Evolutionary conservation across 1,284 basidiomycete genomes (phyloP), one percentile per base, ranked within the genome.

Genomic region (Phylloboletellus chloephorus): DNA sequence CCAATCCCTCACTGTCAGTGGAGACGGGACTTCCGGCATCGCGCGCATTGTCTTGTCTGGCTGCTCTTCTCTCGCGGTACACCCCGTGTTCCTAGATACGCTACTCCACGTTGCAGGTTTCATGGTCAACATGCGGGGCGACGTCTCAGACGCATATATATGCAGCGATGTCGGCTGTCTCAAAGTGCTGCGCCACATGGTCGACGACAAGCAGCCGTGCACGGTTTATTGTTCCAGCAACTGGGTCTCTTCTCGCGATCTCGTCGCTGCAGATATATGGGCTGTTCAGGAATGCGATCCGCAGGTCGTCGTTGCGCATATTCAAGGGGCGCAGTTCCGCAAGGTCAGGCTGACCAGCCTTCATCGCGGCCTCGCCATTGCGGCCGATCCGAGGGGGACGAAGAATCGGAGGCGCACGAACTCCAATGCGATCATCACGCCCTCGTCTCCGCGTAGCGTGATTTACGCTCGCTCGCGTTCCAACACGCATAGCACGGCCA

Each of bases 101-200:
- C 63, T 86, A 17, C 65, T 85, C 22, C 83, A 87, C 45, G 68
- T 74, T 22, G 75, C 80, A 1, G 83, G 83, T 2, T 82, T 87
- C 58, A 62, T 85, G 30, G 69, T 75, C 20, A 87, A 86, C 57
- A 58, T 77, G 54, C 70, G 67, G 28, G 73, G 69, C 2, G 63
- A 61, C 2, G 47, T 63, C 16, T 64, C 73, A 24, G 73, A 82
- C 35, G 76, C 70, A 0, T 82, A 74, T 54, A 79, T 87, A 44
- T 86, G 83, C 64, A 69, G 60, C 26, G 67, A 72, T 25, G 67
- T 82, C 21, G 72, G 68, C 17, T 57, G 66, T 9, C 62, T 79
- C 30, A 69, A 69, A 39, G 53, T 77, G 4, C 48, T 77, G 1
- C 62, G 71, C 3, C 56, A 66, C 15, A 48, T 66, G 2, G 48